These are phyloP conservation scores for Medicago ruthenica DNA, from an alignment of 306 rosid species.

Conservation along the genomic window DNA sequence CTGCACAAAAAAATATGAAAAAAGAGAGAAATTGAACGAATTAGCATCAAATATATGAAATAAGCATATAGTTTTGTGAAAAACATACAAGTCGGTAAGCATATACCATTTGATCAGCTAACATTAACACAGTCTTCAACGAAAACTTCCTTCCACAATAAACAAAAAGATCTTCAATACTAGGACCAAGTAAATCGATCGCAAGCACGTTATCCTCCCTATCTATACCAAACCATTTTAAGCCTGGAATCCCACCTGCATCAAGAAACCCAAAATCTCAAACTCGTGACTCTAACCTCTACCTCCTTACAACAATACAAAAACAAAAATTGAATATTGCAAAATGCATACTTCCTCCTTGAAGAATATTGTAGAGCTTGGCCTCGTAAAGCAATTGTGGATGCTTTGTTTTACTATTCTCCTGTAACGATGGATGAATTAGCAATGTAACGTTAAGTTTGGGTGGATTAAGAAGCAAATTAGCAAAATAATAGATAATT, in stretches of 20 bases:
- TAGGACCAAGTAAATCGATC: conserved; percentile 63
- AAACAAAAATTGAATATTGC: conserved; percentile 1
- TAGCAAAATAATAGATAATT: not conserved
- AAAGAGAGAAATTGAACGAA: not conserved
- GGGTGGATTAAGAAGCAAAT: conserved; percentile 23
- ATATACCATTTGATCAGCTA: conserved; percentile 71
- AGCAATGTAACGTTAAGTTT: not conserved
- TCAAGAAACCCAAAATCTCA: conserved; percentile 11
- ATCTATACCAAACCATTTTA: conserved; percentile 59
- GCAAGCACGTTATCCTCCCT: conserved; percentile 62
- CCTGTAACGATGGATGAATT: conserved; percentile 61
- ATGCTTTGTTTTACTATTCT: conserved; percentile 87
- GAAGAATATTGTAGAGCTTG: conserved; percentile 77
- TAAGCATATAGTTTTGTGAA: conserved; percentile 14
- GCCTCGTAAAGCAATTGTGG: conserved; percentile 93
- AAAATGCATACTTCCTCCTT: conserved; percentile 93
- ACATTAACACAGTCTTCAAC: conserved; percentile 59
- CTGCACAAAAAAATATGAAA: conserved; percentile 41
- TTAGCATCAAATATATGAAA: conserved; percentile 5
- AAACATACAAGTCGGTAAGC: not conserved
- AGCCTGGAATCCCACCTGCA: conserved; percentile 62
- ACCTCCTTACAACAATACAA: conserved; percentile 4
- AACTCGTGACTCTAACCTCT: too few species aligned
- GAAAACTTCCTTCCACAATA: conserved; percentile 68
- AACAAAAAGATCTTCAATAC: conserved; percentile 66